phyloP scores from a whole-genome alignment of 2,329 filamentous ascomycete species.

The Parastagonospora nodorum region DNA sequence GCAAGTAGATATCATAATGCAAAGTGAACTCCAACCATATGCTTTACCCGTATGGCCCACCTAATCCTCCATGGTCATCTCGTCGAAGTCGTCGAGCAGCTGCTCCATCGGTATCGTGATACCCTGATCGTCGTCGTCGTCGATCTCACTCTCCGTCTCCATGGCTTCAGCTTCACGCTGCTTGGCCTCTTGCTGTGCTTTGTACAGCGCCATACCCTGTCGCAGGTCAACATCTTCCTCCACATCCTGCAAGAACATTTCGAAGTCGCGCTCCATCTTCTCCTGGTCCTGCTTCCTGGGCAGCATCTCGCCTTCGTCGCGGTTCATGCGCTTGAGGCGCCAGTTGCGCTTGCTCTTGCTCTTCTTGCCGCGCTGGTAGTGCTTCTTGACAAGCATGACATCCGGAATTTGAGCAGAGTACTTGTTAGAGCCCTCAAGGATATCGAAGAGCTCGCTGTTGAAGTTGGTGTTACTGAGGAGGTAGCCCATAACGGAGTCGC shows the following conservation, averaged over 20 bases:
- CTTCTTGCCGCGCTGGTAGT: constrained; percentile 85
- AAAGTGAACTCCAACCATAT: not conserved
- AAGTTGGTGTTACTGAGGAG: constrained; percentile 87
- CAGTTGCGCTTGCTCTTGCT: constrained; percentile 71
- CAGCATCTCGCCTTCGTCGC: constrained; percentile 84
- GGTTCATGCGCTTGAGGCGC: constrained; percentile 91
- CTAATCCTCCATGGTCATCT: constrained; percentile 70
- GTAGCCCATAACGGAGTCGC: constrained; percentile 95
- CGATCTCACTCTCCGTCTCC: constrained; percentile 65
- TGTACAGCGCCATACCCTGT: constrained; percentile 84
- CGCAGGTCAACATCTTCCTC: constrained; percentile 93
- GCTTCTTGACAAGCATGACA: constrained; percentile 95
- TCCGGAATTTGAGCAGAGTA: constrained; percentile 84
- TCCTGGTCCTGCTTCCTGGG: constrained; percentile 88
- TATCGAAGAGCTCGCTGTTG: constrained; percentile 86
- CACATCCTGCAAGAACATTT: constrained; percentile 94
- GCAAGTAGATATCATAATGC: constrained; percentile 5
- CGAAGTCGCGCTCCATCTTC: constrained; percentile 89
- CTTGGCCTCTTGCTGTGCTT: constrained; percentile 62
- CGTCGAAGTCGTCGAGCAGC: constrained; percentile 90
- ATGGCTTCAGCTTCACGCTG: constrained; percentile 67
- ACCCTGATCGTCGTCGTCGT: constrained; percentile 59
- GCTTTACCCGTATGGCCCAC: not conserved
- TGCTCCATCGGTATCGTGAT: constrained; percentile 57
- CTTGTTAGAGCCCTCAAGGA: constrained; percentile 74